Evolutionary conservation across 2,329 filamentous ascomycete genomes (phyloP).

Genomic region (Fusarium sp.): DNA sequence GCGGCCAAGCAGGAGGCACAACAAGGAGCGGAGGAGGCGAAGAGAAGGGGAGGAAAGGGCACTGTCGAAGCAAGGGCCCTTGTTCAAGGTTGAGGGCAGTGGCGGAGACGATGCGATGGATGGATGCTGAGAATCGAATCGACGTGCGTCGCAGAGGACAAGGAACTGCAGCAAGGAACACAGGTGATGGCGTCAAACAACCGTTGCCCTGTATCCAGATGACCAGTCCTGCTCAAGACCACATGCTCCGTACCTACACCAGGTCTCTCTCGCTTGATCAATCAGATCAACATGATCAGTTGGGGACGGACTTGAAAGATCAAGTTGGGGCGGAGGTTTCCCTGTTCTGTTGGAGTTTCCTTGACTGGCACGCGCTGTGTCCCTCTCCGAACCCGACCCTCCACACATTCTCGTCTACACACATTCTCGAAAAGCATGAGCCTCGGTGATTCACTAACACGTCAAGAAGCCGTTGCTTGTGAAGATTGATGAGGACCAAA

Average conservation of each 20-base stretch:
- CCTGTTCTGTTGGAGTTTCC: constrained; percentile 24
- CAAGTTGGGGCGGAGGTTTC: constrained; percentile 28
- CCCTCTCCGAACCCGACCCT: not conserved
- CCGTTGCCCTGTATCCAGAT: not conserved
- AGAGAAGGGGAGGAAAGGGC: constrained; percentile 16
- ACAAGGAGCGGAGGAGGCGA: constrained; percentile 8
- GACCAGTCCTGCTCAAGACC: not conserved
- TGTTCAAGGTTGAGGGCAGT: not conserved
- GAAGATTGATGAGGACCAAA: constrained; percentile 38
- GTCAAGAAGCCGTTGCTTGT: constrained; percentile 26
- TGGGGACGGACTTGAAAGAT: constrained; percentile 2
- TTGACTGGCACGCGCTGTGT: constrained; percentile 17
- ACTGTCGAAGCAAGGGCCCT: not conserved
- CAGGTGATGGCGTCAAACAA: not conserved
- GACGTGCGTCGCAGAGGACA: not conserved
- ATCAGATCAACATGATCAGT: constrained; percentile 5
- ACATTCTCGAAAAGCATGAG: not conserved
- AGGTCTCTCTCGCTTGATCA: not conserved
- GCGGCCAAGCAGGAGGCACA: constrained; percentile 10
- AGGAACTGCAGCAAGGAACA: not conserved
- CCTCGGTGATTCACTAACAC: constrained; percentile 18
- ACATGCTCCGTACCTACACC: not conserved
- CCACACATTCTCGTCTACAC: not conserved
- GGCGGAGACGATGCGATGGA: not conserved
- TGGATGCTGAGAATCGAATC: not conserved